A percentile compares a stretch with the other conserved stretches of the same genome.
Conservation (phyloP, 2,329 filamentous ascomycete genomes). For the Arthrobotrys megalospora region DNA sequence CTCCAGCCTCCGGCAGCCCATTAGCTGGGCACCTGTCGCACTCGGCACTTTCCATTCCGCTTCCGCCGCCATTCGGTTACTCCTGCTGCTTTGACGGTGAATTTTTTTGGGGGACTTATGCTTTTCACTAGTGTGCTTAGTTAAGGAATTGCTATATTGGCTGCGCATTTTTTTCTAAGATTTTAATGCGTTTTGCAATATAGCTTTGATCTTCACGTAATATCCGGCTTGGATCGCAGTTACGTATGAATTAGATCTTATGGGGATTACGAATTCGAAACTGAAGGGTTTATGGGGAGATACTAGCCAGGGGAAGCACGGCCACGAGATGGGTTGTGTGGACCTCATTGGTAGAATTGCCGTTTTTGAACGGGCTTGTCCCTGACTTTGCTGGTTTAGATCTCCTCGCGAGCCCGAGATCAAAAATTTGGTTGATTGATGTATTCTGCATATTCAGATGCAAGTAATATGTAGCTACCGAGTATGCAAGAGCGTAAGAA, state of each 20-base stretch:
- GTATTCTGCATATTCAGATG: too few relatives aligned
- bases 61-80: slow-evolving; percentile 17
- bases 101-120: not conserved
- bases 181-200: too few relatives aligned
- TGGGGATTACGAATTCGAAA: not conserved
- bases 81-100: not conserved
- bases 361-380: not conserved
- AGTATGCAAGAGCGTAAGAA: too few relatives aligned
- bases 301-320: not conserved
- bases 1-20: slow-evolving; percentile 23
- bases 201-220: not conserved
- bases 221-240: not conserved
- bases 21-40: slow-evolving; percentile 16
- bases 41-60: slow-evolving; percentile 33
- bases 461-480: too few relatives aligned
- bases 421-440: too few relatives aligned
- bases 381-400: not conserved
- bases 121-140: too few relatives aligned
- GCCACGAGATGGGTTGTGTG: slow-evolving; percentile 8
- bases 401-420: not conserved
- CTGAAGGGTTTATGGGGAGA: not conserved
- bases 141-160: too few relatives aligned
- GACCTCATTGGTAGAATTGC: slow-evolving; percentile 10
- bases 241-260: too few relatives aligned
- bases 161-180: too few relatives aligned